These are phyloP conservation scores for Boletus fagicola DNA, from an alignment of 768 basidiomycete species.

Conservation along the genomic window DNA sequence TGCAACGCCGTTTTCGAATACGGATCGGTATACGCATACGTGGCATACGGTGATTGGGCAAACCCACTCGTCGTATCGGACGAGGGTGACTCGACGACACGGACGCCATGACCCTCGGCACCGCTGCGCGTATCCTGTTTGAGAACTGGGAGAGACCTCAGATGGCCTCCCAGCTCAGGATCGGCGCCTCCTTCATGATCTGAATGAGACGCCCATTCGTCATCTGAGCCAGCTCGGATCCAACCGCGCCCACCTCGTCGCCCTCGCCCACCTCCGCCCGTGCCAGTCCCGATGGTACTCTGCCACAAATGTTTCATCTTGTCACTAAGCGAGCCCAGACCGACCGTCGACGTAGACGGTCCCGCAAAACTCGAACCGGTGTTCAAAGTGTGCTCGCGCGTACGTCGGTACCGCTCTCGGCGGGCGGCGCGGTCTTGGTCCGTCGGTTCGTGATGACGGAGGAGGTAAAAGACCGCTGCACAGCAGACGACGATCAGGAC, in stretches of 20 bases:
- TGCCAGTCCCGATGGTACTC: constrained; percentile 6
- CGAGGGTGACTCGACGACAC: constrained; percentile 26
- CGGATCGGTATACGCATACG: too few species aligned
- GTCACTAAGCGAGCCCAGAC: constrained; percentile 24
- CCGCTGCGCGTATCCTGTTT: background rate
- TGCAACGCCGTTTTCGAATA: too few species aligned
- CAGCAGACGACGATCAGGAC: constrained; percentile 53
- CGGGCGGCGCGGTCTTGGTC: constrained; percentile 39
- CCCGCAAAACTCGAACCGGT: constrained; percentile 11
- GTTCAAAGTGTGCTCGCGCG: constrained; percentile 22
- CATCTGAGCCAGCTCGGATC: constrained; percentile 48
- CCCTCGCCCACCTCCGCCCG: constrained; percentile 5
- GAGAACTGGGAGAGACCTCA: constrained; percentile 2
- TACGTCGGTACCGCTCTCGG: constrained; percentile 31
- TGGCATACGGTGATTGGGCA: background rate
- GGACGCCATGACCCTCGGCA: background rate
- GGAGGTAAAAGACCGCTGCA: constrained; percentile 53
- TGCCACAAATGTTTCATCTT: constrained; percentile 30
- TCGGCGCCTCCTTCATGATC: constrained; percentile 14
- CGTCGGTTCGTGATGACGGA: constrained; percentile 48
- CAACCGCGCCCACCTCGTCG: constrained; percentile 42
- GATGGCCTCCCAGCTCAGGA: background rate
- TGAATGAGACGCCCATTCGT: constrained; percentile 45
- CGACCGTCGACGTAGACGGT: constrained; percentile 12
- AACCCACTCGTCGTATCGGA: constrained; percentile 23